Evolutionary conservation across 495 filamentous ascomycete genomes (phyloP), one percentile per base, ranked within the genome.

Genomic region (Podospora pseudopauciseta): DNA sequence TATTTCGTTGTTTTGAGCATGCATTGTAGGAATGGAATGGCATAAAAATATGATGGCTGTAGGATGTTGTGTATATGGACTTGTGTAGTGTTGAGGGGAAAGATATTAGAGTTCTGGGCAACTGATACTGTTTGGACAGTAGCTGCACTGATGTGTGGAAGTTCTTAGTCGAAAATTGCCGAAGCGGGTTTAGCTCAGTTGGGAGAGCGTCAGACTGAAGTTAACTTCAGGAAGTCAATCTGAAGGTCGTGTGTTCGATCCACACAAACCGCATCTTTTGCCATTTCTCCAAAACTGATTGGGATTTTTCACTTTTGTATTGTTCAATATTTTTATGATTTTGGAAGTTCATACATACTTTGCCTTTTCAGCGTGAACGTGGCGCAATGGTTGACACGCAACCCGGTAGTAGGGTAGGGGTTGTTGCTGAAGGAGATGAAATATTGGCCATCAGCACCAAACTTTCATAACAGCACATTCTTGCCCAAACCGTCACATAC

Each of bases 201-300:
- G 69, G 69, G 68, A 70, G 65, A 70, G 68, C 68, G 68, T 70
- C 65, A 70, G 68, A 70, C 68, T 70, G 68, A 70, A 70, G 68
- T 64, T 15, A 66, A 70, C 64, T 70, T 66, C 60, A 16, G 68
- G 64, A 70, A 70, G 4, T 64, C 32, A 65, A 70, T 70, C 68
- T 70, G 64, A 70, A 70, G 68, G 68, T 70, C 68, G 27, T 70
- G 68, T 67, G 68, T 70, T 70, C 68, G 68, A 70, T 70, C 68
- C 68, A 67, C 67, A 70, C 19, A 72, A 66, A 67, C 56, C 63
- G 65, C 66, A 71, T 23, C 34, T 13, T 49, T 65, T 26, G 7
- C 32, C 57, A 39, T 64, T 53, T 59, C 11, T 26, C 5, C 16
- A 57, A 57, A 23, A 57, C 2, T 57, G 23, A 23, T 23, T 23